Evolutionary conservation across 2,329 filamentous ascomycete species (phyloP).

Genomic region (Penicillium sp.): DNA sequence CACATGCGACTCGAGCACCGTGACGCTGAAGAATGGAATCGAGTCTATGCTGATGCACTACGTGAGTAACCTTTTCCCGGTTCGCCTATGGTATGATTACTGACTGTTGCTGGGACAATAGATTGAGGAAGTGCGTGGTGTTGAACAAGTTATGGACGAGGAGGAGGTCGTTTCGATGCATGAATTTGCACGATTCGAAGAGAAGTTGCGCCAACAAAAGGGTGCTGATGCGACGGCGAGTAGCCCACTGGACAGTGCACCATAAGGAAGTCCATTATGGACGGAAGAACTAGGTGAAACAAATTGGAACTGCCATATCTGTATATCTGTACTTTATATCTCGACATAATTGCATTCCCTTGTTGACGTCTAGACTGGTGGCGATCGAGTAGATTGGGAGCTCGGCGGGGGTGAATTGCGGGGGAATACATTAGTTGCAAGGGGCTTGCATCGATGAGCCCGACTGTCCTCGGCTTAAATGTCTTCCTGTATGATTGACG

Average conservation of each 20-base stretch:
- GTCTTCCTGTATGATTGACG: too few species aligned
- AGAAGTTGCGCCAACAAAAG: constrained; percentile 62
- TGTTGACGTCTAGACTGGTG: too few species aligned
- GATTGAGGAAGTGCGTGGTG: constrained; percentile 93
- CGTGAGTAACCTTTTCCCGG: constrained; percentile 50
- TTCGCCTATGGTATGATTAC: constrained; percentile 4
- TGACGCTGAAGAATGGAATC: constrained; percentile 95
- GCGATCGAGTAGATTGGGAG: too few species aligned
- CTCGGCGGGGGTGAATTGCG: too few species aligned
- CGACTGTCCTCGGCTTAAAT: too few species aligned
- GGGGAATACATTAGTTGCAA: too few species aligned
- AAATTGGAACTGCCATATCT: too few species aligned
- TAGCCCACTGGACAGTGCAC: constrained; percentile 50
- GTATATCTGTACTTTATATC: too few species aligned
- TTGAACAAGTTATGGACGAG: constrained; percentile 82
- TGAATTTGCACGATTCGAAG: constrained; percentile 93
- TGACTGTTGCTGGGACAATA: constrained; percentile 38
- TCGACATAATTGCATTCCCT: too few species aligned
- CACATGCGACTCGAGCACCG: constrained; percentile 93
- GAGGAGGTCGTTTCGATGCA: constrained; percentile 82
- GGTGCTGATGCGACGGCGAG: constrained; percentile 49
- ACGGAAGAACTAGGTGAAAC: too few species aligned
- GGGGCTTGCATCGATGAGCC: too few species aligned
- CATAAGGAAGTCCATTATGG: constrained; percentile 13
- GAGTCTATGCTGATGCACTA: constrained; percentile 98